phyloP scores from a whole-genome alignment of 78 protist genomes.

The slime mould (Dictyostelium discoideum) region DNA sequence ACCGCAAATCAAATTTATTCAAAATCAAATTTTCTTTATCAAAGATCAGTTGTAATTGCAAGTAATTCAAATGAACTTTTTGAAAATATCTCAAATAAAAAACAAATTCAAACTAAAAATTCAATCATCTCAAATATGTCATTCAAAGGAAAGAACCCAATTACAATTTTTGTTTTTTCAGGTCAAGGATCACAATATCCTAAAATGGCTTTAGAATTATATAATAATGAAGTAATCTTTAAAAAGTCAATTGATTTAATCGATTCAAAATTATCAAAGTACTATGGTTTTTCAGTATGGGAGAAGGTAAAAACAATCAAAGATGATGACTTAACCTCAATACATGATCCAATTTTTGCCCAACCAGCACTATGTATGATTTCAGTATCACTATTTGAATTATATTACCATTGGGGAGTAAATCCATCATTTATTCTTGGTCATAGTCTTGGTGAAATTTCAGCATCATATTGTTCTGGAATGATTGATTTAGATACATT shows the following conservation, averaged over 20 bases:
- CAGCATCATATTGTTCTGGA: conserved; percentile 40
- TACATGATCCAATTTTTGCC: conserved; percentile 44
- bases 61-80: not conserved
- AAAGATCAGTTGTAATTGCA: not conserved
- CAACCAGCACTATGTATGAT: conserved; percentile 49
- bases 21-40: not conserved
- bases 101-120: not conserved
- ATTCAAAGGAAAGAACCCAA: not conserved
- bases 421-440: conserved; percentile 53
- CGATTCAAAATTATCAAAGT: not conserved
- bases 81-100: not conserved
- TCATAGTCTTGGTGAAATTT: conserved; percentile 75
- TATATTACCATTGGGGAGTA: conserved; percentile 40
- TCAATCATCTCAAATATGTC: not conserved
- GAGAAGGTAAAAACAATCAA: not conserved
- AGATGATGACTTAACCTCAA: not conserved
- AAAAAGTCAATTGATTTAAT: not conserved
- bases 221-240: not conserved
- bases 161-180: conserved; percentile 35
- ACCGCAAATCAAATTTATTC: not conserved
- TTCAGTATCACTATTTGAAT: conserved; percentile 23
- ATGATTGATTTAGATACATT: not conserved
- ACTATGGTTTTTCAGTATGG: conserved; percentile 7
- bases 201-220: conserved; percentile 36
- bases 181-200: conserved; percentile 82